Evolutionary conservation across 2,329 filamentous ascomycete genomes (phyloP), one percentile per base, ranked within the genome.

Genomic region (Hypoxylon sp.): DNA sequence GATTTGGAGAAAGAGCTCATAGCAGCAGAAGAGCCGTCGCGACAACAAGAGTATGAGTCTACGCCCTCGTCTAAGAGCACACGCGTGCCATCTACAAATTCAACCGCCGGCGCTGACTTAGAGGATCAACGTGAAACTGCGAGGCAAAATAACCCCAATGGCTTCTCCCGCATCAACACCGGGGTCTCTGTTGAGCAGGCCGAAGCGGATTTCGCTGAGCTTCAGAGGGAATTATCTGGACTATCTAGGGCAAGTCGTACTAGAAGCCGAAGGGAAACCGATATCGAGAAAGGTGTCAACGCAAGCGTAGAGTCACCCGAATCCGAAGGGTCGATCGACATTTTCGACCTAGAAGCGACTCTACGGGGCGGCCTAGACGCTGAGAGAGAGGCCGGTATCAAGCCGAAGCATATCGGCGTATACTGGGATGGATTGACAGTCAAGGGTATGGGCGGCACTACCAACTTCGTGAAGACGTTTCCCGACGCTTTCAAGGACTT

Each of bases 361-460:
- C 81, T 97, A 64, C 87, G 91, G 45, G 92, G 92, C 2, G 89
- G 89, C 58, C 84, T 91, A 60, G 86, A 85, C 46, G 90, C 92
- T 7, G 91, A 93, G 73, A 84, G 86, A 65, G 88, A 91, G 66
- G 91, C 91, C 4, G 93, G 93, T 0, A 96, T 96, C 78, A 89
- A 89, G 64, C 84, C 89, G 4, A 96, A 96, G 81, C 88, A 91
- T 71, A 91, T 93, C 64, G 91, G 92, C 28, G 91, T 93, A 0
- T 86, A 91, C 67, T 96, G 92, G 92, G 87, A 96, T 56, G 84
- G 85, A 16, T 80, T 96, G 50, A 92, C 91, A 0, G 92, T 96
- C 38, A 89, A 87, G 75, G 93, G 93, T 12, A 86, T 90, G 67
- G 91, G 91, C 22, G 91, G 92, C 30, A 84, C 87, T 55, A 88